phyloP scores from a whole-genome alignment of 768 basidiomycete genomes.

The Pulveroboletus ravenelii region DNA sequence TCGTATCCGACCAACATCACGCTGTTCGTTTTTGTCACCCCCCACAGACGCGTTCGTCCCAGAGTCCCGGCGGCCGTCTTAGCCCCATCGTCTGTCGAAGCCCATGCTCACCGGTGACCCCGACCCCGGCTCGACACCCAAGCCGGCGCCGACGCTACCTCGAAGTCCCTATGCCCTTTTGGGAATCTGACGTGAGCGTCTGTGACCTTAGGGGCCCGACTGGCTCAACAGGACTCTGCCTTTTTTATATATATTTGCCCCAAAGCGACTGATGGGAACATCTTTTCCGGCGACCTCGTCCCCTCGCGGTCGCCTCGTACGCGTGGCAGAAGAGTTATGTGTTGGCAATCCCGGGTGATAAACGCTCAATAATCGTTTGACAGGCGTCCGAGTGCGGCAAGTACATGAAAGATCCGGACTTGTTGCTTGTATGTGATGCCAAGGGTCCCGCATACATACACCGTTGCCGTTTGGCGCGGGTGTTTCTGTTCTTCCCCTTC shows the following conservation, averaged over 20 bases:
- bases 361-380: background rate
- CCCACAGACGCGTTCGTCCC: background rate
- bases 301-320: conserved; percentile 10
- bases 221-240: too few relatives aligned
- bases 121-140: background rate
- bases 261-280: conserved; percentile 3
- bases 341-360: background rate
- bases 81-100: background rate
- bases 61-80: background rate
- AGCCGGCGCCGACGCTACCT: conserved; percentile 8
- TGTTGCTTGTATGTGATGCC: background rate
- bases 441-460: background rate
- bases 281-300: conserved; percentile 12
- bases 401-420: background rate
- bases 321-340: conserved; percentile 21
- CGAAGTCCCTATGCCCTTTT: conserved; percentile 7
- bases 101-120: background rate
- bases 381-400: conserved; percentile 5
- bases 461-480: background rate
- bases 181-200: conserved; percentile 11
- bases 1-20: background rate
- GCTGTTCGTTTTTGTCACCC: background rate
- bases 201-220: too few relatives aligned
- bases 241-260: background rate
- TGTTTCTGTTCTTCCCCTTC: background rate